phyloP scores from a whole-genome alignment of 805 yeast species.

The Wickerhamomyces bisporus region DNA sequence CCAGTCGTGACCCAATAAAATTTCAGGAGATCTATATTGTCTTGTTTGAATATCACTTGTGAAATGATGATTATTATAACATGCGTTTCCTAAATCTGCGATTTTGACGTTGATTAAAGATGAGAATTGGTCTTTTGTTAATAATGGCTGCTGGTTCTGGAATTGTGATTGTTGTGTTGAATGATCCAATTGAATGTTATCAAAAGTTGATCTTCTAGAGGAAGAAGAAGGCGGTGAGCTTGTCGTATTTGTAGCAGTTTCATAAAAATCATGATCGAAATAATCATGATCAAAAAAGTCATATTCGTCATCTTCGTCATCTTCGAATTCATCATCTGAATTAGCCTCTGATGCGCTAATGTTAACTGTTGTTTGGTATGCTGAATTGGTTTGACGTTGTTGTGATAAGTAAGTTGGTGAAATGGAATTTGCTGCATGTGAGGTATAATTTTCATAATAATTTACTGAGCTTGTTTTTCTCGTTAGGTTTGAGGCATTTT shows the following conservation, averaged over 20 bases:
- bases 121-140: background rate
- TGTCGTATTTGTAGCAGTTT: background rate
- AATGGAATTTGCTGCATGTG: too few species aligned
- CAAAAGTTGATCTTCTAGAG: conserved; percentile 8
- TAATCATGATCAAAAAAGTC: background rate
- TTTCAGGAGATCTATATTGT: conserved; percentile 62
- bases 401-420: too few species aligned
- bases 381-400: too few species aligned
- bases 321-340: conserved; percentile 12
- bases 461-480: too few species aligned
- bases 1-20: conserved; percentile 53
- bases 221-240: background rate
- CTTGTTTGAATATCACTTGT: conserved; percentile 63
- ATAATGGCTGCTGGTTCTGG: too few species aligned
- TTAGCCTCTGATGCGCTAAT: conserved; percentile 6
- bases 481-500: conserved; percentile 4
- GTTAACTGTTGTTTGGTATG: too few species aligned
- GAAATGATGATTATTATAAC: conserved; percentile 52
- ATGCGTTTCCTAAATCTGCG: conserved; percentile 38
- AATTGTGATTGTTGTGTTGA: too few species aligned
- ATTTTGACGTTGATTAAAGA: conserved; percentile 37
- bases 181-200: background rate
- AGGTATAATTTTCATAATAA: too few species aligned
- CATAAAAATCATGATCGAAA: background rate
- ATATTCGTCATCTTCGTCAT: conserved; percentile 4